Evolutionary conservation across 495 filamentous ascomycete species (phyloP), one percentile per base, ranked within the genome.

Genomic region (Aspergillus sclerotioniger): DNA sequence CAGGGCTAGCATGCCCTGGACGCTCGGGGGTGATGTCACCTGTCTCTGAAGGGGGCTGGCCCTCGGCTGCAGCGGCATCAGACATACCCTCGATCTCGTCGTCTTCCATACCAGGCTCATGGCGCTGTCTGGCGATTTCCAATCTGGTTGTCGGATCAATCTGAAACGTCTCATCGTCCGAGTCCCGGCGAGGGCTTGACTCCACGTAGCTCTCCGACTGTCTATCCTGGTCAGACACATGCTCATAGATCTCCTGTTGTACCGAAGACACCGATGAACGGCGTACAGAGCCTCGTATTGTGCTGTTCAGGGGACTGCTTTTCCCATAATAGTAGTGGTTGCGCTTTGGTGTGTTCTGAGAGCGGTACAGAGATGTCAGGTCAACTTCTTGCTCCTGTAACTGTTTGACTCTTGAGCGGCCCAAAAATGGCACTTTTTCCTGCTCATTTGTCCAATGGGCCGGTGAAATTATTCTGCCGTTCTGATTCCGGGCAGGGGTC

Each of bases 361-460:
- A 62, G 7, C 62, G 67, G 13, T 76, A 62, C 25, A 76, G 48
- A 57, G 60, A 62, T 25, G 71, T 70, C 0, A 79, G 19, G 52
- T 79, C 75, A 28, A 77, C 70, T 13, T 78, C 61, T 54, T 74
- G 64, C 28, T 79, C 75, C 9, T 68, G 72, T 28, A 79, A 59
- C 31, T 71, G 62, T 35, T 61, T 68, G 20, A 76, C 66, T 33
- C 72, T 68, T 13, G 76, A 78, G 43, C 56, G 68, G 9, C 70
- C 71, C 17, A 71, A 57, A 17, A 64, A 64, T 3, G 66, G 66
- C 10, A 67, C 55, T 31, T 68, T 65, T 16, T 62, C 57, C n/a
- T 68, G 62, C 31, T 69, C 69, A 21, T 66, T 54, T 2, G 64
- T 63, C 63, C 67, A 73, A 31, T 67, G 63, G 45, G 59, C 67